Conservation (phyloP, 352 stramenopile genomes). For the Phytopythium aichiense region DNA sequence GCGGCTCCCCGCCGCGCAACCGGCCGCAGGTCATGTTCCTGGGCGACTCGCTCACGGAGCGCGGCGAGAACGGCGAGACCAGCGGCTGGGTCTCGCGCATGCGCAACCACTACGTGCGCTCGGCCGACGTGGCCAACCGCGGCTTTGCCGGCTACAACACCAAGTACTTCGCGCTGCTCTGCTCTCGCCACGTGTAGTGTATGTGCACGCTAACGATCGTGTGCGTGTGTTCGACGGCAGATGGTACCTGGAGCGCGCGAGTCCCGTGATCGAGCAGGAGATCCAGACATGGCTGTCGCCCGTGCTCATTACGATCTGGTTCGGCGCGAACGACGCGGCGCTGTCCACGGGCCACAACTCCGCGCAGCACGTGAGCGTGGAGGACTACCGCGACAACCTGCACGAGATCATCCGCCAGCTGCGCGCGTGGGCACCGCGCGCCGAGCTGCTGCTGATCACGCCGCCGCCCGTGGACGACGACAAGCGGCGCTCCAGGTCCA, state of each 20-base stretch:
- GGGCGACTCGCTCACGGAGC: conserved; percentile 65
- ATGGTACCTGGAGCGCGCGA: conserved; percentile 26
- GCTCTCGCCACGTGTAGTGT: no score
- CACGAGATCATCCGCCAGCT: conserved; percentile 22
- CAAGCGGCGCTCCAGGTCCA: conserved; percentile 12
- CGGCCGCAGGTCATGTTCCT: conserved; percentile 42
- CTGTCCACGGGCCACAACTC: conserved; percentile 18
- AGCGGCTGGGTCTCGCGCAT: conserved; percentile 44
- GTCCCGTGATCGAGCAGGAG: conserved; percentile 27
- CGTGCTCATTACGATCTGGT: conserved; percentile 39
- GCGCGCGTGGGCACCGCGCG: conserved; percentile 7
- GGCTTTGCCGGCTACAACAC: conserved; percentile 58
- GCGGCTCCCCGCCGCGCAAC: conserved; percentile 1
- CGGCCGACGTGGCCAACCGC: conserved; percentile 50
- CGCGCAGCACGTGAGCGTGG: conserved; percentile 42
- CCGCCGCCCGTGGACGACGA: conserved; percentile 37
- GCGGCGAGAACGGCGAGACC: conserved; percentile 23
- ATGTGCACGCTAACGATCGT: neutral
- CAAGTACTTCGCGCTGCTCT: conserved; percentile 15
- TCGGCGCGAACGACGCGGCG: conserved; percentile 58
- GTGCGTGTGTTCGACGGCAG: conserved; percentile 7
- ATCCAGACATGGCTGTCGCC: conserved; percentile 18
- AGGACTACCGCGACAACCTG: conserved; percentile 42
- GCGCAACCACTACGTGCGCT: conserved; percentile 47
- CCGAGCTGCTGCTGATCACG: conserved; percentile 30